Base-by-base conservation (phyloP, 2,329 filamentous ascomycete species). In the Chaetomiaceae sp. region DNA sequence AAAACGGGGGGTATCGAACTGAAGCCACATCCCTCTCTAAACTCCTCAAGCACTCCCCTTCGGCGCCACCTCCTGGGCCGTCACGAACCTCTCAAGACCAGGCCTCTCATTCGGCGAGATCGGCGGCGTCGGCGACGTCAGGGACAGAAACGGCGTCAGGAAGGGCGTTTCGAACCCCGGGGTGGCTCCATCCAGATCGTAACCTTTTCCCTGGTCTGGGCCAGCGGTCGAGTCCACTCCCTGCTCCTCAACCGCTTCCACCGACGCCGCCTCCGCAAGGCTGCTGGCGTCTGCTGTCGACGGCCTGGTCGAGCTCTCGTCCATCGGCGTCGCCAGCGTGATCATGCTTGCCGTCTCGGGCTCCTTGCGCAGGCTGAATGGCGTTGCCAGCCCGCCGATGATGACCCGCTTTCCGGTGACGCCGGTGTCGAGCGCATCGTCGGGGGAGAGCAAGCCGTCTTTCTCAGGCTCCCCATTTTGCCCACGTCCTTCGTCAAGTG, bases 291-390 rank as follows among this genome's bases (percentile, higher is more conserved):
- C 53, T 2, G 63, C 64, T 13, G 65, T 74, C 55, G 67, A 63
- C 2, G 69, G 67, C 44, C 60, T 58, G 13, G 63, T 56, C 6
- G 64, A 62, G 3, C 54, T 42, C 12, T 62, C 65, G 4, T 68
- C 66, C 17, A 61, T 55, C 5, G 65, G 61, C 9, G 78, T 80
- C 31, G 73, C 70, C 17, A 89, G 67, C 0, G 86, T 89, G 46
- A 85, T 69, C 77, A 86, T 88, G 68, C 85, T 89, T 1, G 83
- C 83, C 16, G 81, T 86, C 4, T 81, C 77, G 2, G 78, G 77
- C 17, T 85, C 77, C 57, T 77, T 78, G 46, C 77, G 77, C 13
- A 91, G 65, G 50, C 79, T 86, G 62, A 91, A 91, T 0, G 87
- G 87, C 58, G 88, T 77, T 0, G 87, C 85, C 21, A 89, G 79